Evolutionary conservation across 1,284 basidiomycete species (phyloP), one percentile per base, ranked within the genome.

Genomic region (Apiotrichum veenhuisii): DNA sequence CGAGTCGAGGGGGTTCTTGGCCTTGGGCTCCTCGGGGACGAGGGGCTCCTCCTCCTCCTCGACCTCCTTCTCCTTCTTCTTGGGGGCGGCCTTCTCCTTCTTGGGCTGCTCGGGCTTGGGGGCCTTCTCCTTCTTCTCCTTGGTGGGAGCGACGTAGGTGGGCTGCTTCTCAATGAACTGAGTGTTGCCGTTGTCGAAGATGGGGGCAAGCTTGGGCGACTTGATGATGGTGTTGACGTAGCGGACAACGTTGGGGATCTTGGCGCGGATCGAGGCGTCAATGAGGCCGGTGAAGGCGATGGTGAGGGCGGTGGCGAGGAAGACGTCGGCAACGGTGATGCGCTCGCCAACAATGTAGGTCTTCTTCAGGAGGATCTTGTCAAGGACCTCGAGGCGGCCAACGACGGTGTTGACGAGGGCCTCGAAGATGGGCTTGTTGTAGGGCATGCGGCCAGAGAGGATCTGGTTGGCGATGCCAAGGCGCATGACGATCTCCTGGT

Each of bases 311-410:
- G 81, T 76, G 43, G 87, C 90, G 64, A 91, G 65, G 67, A 80
- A 78, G 77, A 98, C 78, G 73, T 98, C 95, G 64, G 93, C 95
- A 52, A 95, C 82, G 59, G 93, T 91, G 82, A 98, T 87, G 69
- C 94, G 90, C 77, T 98, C 91, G 69, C 87, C 87, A 55, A 93
- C 92, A 69, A 97, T 83, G 85, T 87, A 98, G 54, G 95, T 98
- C 72, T 84, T 85, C 61, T 84, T 82, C 57, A 82, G 76, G 70
- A 98, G 85, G 79, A 89, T 82, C 50, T 80, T 77, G 72, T 98
- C 84, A 63, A 98, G 81, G 64, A 83, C 50, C 41, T 63, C 50
- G 40, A 77, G 63, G 55, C 72, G 67, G 44, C 48, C 41, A 42
- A 61, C 51, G 52, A 73, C 47, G 59, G 63, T 63, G 50, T 65